Percentiles rank a stretch among this genome's conserved stretches.
phyloP scores from a whole-genome alignment of 192 early-diverging fungal genomes.

The Backusella morwellensis region DNA sequence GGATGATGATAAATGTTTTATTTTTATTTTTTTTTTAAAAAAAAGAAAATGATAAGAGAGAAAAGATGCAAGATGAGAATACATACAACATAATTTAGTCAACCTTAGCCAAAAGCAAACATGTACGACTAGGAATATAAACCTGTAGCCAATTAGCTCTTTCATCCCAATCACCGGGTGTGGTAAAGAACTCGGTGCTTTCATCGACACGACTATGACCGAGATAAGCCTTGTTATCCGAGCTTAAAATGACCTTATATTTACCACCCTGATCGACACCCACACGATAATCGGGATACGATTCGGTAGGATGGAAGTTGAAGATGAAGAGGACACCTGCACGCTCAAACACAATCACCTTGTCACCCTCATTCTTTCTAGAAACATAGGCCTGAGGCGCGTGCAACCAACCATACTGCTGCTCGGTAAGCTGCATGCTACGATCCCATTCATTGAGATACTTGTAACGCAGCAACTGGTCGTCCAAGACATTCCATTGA shows the following conservation, averaged over 20 bases:
- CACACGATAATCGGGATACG: constrained; percentile 86
- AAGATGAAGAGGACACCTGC: constrained; percentile 88
- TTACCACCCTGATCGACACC: constrained; percentile 68
- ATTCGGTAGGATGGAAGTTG: constrained; percentile 89
- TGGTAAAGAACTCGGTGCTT: constrained; percentile 62
- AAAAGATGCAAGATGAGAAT: background rate
- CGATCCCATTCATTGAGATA: constrained; percentile 89
- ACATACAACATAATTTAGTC: background rate
- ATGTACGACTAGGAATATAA: constrained; percentile 76
- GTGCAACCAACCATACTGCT: constrained; percentile 63
- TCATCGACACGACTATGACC: constrained; percentile 79
- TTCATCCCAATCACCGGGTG: constrained; percentile 68
- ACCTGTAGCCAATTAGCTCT: constrained; percentile 79
- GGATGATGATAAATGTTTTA: background rate
- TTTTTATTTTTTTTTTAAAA: background rate
- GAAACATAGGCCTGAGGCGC: constrained; percentile 76
- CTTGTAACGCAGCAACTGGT: constrained; percentile 85
- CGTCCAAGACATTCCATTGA: constrained; percentile 93
- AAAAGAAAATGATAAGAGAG: background rate
- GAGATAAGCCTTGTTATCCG: constrained; percentile 76
- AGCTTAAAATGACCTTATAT: constrained; percentile 74
- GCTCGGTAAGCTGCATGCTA: constrained; percentile 80
- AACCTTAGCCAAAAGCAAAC: constrained; percentile 51
- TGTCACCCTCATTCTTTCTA: constrained; percentile 90
- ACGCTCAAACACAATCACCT: constrained; percentile 93